phyloP scores from a whole-genome alignment of 352 stramenopile genomes.

The Elongisporangium senticosum region DNA sequence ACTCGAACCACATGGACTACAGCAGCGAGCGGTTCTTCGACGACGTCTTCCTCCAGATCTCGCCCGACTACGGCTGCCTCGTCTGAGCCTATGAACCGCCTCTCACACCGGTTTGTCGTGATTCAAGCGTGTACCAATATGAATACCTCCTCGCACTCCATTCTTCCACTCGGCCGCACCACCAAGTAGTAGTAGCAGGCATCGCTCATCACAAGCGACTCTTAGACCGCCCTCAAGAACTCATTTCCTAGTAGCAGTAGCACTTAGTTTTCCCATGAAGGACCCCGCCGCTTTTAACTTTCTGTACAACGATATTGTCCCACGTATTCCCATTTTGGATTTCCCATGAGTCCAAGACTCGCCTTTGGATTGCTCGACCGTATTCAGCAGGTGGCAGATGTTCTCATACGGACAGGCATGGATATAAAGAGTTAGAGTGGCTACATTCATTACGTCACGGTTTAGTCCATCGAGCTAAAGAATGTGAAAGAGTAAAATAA shows the following conservation, averaged over 20 bases:
- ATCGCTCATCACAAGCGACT: background rate
- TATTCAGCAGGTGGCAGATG: too few species aligned
- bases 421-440: background rate
- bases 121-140: background rate
- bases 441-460: background rate
- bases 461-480: background rate
- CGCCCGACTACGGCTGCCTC: constrained; percentile 63
- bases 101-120: background rate
- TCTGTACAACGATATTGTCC: background rate
- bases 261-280: too few species aligned
- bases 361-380: too few species aligned
- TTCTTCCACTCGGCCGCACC: background rate
- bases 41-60: constrained; percentile 76
- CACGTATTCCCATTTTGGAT: background rate
- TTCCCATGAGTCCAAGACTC: too few species aligned
- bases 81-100: constrained; percentile 20
- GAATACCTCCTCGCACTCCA: background rate
- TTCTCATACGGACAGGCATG: too few species aligned
- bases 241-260: background rate
- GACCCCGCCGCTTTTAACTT: background rate
- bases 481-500: background rate
- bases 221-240: background rate
- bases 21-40: constrained; percentile 68
- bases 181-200: background rate
- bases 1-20: constrained; percentile 55